Evolutionary conservation across 1,284 basidiomycete species (phyloP).

Genomic region (Malassezia sp.): DNA sequence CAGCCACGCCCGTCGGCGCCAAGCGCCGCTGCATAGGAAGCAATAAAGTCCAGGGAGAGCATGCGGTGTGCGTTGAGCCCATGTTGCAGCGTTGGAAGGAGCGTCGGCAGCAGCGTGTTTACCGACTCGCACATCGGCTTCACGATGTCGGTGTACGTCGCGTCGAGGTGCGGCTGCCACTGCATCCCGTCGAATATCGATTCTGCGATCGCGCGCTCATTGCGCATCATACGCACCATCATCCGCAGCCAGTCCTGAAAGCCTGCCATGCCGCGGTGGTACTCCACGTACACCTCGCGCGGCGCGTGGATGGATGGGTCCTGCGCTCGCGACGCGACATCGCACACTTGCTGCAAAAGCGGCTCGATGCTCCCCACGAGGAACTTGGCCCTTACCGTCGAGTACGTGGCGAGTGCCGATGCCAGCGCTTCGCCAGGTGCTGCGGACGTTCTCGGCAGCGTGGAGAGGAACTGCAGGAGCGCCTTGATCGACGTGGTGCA

Average conservation of each 20-base stretch:
- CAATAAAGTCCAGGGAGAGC: slow-evolving; percentile 28
- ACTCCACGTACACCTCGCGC: slow-evolving; percentile 8
- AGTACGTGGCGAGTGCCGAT: slow-evolving; percentile 3
- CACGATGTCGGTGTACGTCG: slow-evolving; percentile 22
- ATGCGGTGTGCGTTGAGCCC: slow-evolving; percentile 28
- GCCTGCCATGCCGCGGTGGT: slow-evolving; percentile 19
- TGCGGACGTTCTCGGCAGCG: too few species aligned
- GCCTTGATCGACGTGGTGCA: slow-evolving; percentile 24
- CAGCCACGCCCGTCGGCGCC: slow-evolving; percentile 17
- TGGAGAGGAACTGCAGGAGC: slow-evolving; percentile 17
- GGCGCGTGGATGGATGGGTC: slow-evolving; percentile 5
- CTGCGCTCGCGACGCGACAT: slow-evolving; percentile 3
- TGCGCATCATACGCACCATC: slow-evolving; percentile 29
- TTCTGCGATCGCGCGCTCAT: slow-evolving; percentile 24
- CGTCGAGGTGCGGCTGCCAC: slow-evolving; percentile 19
- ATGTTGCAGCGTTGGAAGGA: slow-evolving; percentile 27
- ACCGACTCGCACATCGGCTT: slow-evolving; percentile 17
- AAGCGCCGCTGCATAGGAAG: slow-evolving; percentile 18
- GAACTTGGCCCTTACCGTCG: slow-evolving; percentile 5
- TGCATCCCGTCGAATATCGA: slow-evolving; percentile 21
- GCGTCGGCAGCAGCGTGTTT: slow-evolving; percentile 18
- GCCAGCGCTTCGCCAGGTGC: too few species aligned
- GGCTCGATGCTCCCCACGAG: neutral
- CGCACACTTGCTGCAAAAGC: neutral
- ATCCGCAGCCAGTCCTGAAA: slow-evolving; percentile 26